Base-by-base conservation (phyloP, 352 stramenopile genomes). In the Phytophthora pseudosyringae region DNA sequence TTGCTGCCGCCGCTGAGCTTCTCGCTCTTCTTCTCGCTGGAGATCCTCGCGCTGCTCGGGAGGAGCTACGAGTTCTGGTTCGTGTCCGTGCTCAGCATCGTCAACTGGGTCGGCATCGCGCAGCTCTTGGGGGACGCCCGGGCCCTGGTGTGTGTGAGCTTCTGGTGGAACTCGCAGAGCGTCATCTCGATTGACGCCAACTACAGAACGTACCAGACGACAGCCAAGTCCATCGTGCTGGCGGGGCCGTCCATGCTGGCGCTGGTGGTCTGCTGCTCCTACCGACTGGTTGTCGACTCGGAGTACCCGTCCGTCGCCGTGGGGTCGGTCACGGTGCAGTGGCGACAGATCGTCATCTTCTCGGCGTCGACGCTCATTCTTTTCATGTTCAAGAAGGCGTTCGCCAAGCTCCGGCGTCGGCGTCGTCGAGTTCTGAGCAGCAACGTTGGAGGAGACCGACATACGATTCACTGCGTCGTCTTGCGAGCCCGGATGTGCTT, bases 111-210 rank as follows among this genome's bases (percentile, higher is more conserved):
- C 28, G 63, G 55, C 3, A 11, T 80, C 6, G 64, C 21, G 0
- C 7, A 39, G 2, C 47, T 80, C 31, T 69, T 75, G 2, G 64
- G 71, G 3, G 68, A 80, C 38, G 38, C 58, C 15, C 67, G 71
- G 4, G 44, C 59, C 0, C 21, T 75, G 6, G 38, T 67, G 9
- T 75, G 58, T n/a, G 13, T 75, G 7, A 68, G 55, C 9, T 67
- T 63, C 21, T 71, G 61, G 54, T 28, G 68, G 12, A 64, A 58
- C 29, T 65, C 63, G 4, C 67, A 75, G 21, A 60, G 31, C 26
- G 43, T 53, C 31, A 69, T 77, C 11, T 54, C 54, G 8, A 69
- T 80, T 8, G 71, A 80, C 38, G 71, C 64, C 16, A 77, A 76
- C 25, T 69, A 76, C 25, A 57, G 68, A n/a, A 76, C 63, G 29